Evolutionary conservation across 306 rosid species (phyloP).

Genomic region (Sindora glabra): DNA sequence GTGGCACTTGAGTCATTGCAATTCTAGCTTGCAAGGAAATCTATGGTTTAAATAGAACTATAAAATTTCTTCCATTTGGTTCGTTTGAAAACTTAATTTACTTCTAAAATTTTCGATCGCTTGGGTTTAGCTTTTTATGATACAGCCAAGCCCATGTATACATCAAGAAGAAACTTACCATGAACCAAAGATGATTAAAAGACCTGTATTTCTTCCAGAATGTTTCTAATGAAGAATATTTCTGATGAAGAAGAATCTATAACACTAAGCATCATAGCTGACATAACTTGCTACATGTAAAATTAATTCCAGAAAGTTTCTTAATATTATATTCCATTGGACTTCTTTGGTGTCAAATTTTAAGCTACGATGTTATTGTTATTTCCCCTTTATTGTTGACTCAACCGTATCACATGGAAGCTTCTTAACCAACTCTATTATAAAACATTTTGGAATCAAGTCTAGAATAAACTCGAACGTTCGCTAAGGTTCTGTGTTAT

Average conservation of each 20-base stretch:
- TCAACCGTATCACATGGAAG: conserved; percentile 76
- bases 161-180: conserved; percentile 62
- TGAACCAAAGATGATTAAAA: conserved; percentile 49
- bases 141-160: conserved; percentile 51
- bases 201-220: conserved; percentile 19
- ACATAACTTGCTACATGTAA: no score
- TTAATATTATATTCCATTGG: no score
- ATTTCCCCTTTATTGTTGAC: conserved; percentile 36
- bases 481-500: conserved; percentile 44
- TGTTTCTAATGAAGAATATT: background rate
- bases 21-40: no score
- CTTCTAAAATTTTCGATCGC: conserved; percentile 45
- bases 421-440: conserved; percentile 49
- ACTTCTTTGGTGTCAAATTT: background rate
- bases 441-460: conserved; percentile 70
- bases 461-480: conserved; percentile 54
- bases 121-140: conserved; percentile 47
- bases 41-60: no score
- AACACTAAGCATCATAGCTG: no score
- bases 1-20: no score
- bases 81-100: no score
- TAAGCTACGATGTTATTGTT: background rate
- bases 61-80: no score
- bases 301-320: no score
- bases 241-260: background rate